Base-by-base conservation (phyloP, 2,329 filamentous ascomycete species). In the Ophiocordyceps polyrhachis-furcata region DNA sequence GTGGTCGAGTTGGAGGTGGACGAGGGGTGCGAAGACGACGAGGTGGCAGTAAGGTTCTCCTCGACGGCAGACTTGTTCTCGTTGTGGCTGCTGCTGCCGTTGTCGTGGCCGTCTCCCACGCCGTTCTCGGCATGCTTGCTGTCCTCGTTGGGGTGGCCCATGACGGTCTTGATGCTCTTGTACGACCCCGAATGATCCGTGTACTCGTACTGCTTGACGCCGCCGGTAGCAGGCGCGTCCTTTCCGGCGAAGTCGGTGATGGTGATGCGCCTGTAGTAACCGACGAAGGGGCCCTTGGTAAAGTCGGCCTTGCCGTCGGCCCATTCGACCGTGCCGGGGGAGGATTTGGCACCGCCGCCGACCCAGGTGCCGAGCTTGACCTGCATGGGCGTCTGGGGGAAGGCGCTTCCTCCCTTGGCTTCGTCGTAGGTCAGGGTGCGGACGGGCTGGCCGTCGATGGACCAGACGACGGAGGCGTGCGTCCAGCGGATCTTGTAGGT, bases 331-430 rank as follows among this genome's bases (percentile, higher is more conserved):
- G 85, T 91, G 48, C 85, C 85, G 47, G 72, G 59, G 32, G 74
- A 57, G 52, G 84, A 81, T 50, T 64, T 59, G 47, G 64, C 61
- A 53, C 71, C 64, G 46, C 75, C 74, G 44, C 67, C 75, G 42
- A 76, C 72, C 79, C 80, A 83, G 51, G 74, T 72, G 50, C 81
- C 81, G 41, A 85, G 61, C 61, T 77, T 79, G 55, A 85, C 58
- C 59, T 79, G 74, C 74, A 81, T 79, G 43, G 81, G 81, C 11
- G 80, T 83, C 67, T 85, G 81, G 42, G 81, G 81, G 66, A 74
- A 84, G 51, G 71, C 69, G 46, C 63, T 59, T 43, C 72, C 76
- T 43, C 65, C 64, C 54, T 73, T 58, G 44, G 78, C 79, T 44
- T 82, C 72, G 15, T 61, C 63, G 51, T 71, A 73, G 47, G 64